Percentiles rank a stretch among this genome's conserved stretches.
Evolutionary conservation across 495 filamentous ascomycete species (phyloP).

Genomic region (Trichoderma orchidacearum): DNA sequence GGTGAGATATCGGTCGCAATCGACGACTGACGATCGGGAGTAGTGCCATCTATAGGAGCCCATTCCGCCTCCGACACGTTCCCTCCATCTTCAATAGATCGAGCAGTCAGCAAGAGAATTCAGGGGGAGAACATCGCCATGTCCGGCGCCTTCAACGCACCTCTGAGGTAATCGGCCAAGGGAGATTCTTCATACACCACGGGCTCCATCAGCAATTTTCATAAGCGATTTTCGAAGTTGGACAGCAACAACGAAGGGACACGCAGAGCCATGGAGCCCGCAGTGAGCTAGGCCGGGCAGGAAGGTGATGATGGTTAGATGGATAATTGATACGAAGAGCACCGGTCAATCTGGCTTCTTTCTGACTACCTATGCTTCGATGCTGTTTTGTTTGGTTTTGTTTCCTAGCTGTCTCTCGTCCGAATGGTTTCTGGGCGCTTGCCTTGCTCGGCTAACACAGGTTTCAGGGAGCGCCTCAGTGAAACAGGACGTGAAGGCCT

Average conservation of each 20-base stretch:
- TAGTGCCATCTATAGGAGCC: slow-evolving; percentile 19
- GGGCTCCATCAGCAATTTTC: slow-evolving; percentile 59
- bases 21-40: slow-evolving; percentile 26
- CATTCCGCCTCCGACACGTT: slow-evolving; percentile 21
- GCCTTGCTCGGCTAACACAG: not conserved
- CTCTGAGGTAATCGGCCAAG: slow-evolving; percentile 68
- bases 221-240: slow-evolving; percentile 1
- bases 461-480: not conserved
- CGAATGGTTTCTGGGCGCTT: not conserved
- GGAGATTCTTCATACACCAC: slow-evolving; percentile 84
- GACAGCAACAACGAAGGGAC: not conserved
- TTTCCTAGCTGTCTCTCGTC: not conserved
- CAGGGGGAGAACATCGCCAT: not conserved
- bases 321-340: not conserved
- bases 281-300: not conserved
- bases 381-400: not conserved
- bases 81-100: slow-evolving; percentile 22
- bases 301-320: not conserved
- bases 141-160: not conserved
- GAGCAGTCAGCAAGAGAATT: not conserved
- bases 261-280: slow-evolving; percentile 1
- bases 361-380: not conserved
- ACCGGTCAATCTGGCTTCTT: not conserved
- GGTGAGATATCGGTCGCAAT: slow-evolving; percentile 21
- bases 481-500: not conserved